These are phyloP conservation scores for Sporothrix variecibatus DNA, from an alignment of 2,329 filamentous ascomycete species.

Conservation along the genomic window DNA sequence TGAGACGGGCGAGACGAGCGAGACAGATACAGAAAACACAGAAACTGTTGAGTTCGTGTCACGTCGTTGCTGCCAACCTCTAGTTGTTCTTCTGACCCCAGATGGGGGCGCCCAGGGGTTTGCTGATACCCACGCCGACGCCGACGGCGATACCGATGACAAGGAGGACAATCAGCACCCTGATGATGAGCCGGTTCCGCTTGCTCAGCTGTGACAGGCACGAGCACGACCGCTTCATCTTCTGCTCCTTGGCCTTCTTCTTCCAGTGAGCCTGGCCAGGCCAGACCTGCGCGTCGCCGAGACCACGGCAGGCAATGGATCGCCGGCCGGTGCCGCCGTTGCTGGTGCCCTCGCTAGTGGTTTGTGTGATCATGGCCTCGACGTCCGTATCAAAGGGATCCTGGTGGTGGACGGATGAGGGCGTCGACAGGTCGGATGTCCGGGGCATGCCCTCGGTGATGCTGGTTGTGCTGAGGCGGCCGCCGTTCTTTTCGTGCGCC, in stretches of 20 bases:
- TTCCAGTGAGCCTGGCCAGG: constrained; percentile 62
- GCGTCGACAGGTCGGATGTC: constrained; percentile 46
- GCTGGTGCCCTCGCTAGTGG: constrained; percentile 37
- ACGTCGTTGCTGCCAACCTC: not conserved
- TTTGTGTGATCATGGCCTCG: constrained; percentile 52
- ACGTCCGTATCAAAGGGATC: constrained; percentile 62
- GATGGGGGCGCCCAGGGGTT: constrained; percentile 59
- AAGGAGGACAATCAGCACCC: constrained; percentile 55
- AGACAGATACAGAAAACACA: not conserved
- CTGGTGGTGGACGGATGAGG: constrained; percentile 44
- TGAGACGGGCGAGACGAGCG: not conserved
- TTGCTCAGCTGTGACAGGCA: constrained; percentile 56
- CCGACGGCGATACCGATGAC: constrained; percentile 57
- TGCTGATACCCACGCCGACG: constrained; percentile 63
- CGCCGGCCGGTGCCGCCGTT: constrained; percentile 29
- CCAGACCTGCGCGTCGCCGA: constrained; percentile 59
- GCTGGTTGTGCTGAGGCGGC: constrained; percentile 26
- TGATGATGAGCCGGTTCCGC: constrained; percentile 56
- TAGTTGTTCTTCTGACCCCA: constrained; percentile 42
- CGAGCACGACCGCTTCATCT: constrained; percentile 54
- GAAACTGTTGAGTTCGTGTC: not conserved
- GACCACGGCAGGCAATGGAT: constrained; percentile 38
- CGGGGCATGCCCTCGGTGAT: constrained; percentile 25
- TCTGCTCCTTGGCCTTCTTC: constrained; percentile 58
- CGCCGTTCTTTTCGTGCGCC: not conserved